Evolutionary conservation across 176 grass and related monocot species (phyloP).

Genomic region (Poa annua): DNA sequence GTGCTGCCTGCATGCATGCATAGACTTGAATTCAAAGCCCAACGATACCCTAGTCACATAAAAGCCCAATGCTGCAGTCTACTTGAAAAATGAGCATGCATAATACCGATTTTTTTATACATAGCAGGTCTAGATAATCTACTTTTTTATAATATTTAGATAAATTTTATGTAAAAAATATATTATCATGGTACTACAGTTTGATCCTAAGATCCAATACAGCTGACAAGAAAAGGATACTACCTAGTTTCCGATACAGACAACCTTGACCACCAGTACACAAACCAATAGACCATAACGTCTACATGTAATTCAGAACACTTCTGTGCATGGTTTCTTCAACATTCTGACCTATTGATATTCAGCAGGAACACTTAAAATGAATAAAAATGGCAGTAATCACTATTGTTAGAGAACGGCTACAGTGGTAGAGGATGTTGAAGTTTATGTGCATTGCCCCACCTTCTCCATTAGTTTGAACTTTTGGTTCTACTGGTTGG

Average conservation of each 20-base stretch:
- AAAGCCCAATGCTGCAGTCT: slow-evolving; percentile 1
- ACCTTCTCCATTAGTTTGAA: neutral
- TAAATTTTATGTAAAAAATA: neutral
- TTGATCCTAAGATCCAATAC: neutral
- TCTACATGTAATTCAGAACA: slow-evolving; percentile 20
- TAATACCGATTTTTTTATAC: neutral
- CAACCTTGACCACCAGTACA: slow-evolving; percentile 19
- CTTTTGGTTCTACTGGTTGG: neutral
- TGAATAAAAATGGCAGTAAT: neutral
- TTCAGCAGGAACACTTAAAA: slow-evolving; percentile 1
- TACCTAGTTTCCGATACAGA: neutral
- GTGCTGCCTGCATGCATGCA: neutral
- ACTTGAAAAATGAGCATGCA: slow-evolving; percentile 9
- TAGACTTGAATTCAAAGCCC: slow-evolving; percentile 11
- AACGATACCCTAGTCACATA: neutral
- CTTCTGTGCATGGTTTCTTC: slow-evolving; percentile 6
- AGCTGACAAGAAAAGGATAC: neutral
- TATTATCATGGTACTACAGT: neutral
- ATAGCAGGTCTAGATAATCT: neutral
- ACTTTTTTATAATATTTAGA: neutral
- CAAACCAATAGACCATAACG: neutral
- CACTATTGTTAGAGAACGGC: neutral
- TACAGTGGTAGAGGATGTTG: neutral
- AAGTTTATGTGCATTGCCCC: neutral
- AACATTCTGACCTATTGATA: neutral